Conservation (phyloP, 2,329 filamentous ascomycete genomes). For the Myotisia sp. region DNA sequence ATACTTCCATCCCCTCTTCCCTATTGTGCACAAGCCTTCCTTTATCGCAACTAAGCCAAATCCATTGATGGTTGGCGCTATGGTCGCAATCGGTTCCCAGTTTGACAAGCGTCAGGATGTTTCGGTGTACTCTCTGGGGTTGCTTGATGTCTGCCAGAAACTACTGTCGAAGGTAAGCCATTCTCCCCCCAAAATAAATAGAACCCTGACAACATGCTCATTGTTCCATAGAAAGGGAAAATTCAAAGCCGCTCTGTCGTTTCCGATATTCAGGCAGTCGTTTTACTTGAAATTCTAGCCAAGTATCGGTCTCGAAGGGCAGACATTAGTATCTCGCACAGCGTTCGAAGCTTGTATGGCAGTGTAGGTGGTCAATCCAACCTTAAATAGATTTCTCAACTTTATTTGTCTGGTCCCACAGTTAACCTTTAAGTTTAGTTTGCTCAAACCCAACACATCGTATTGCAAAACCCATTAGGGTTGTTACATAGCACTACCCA, state of each 20-base stretch:
- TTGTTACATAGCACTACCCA: constrained; percentile 18
- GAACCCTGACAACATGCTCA: not conserved
- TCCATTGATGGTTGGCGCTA: constrained; percentile 21
- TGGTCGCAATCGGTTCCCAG: constrained; percentile 25
- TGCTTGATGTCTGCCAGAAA: constrained; percentile 22
- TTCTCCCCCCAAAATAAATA: not conserved
- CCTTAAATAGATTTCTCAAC: too few relatives aligned
- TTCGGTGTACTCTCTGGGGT: constrained; percentile 21
- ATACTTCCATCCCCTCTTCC: constrained; percentile 24
- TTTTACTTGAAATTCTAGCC: constrained; percentile 22
- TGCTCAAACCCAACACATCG: constrained; percentile 18
- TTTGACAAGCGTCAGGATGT: constrained; percentile 22
- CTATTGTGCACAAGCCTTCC: constrained; percentile 22
- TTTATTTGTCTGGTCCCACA: too few relatives aligned
- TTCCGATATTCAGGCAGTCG: constrained; percentile 24
- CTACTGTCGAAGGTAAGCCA: constrained; percentile 17
- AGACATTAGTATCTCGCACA: constrained; percentile 21
- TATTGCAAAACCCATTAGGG: constrained; percentile 19
- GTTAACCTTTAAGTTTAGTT: constrained; percentile 13
- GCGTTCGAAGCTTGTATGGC: constrained; percentile 22
- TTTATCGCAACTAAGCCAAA: constrained; percentile 21
- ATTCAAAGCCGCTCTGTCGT: constrained; percentile 22
- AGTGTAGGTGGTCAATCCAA: constrained; percentile 20
- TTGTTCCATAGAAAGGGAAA: constrained; percentile 14
- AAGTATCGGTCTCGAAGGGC: constrained; percentile 21